A percentile compares a stretch with the other conserved stretches of the same genome.
These are phyloP conservation scores for Petunia axillaris DNA, from an alignment of 257 asterid genomes.

Conservation along the genomic window DNA sequence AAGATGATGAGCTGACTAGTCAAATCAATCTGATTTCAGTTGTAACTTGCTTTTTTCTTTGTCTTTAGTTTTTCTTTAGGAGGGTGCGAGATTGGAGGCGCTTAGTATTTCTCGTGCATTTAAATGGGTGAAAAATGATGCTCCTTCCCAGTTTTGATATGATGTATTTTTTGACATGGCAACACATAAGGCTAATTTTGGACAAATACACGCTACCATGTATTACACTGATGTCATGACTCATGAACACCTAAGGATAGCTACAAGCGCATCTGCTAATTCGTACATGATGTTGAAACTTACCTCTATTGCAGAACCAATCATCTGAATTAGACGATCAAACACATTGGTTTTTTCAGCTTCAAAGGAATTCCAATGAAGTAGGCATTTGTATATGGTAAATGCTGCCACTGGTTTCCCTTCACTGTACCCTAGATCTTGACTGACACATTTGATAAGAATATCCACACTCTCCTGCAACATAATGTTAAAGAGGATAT, in stretches of 20 bases:
- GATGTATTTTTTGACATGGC: not conserved
- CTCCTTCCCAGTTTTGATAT: not conserved
- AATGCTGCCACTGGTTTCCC: constrained; percentile 91
- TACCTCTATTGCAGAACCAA: constrained; percentile 92
- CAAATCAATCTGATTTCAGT: not conserved
- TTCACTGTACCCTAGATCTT: constrained; percentile 81
- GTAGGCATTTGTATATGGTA: constrained; percentile 79
- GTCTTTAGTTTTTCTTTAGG: not conserved
- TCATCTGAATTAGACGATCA: constrained; percentile 77
- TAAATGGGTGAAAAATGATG: not conserved
- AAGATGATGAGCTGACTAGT: not conserved
- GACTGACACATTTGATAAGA: constrained; percentile 61
- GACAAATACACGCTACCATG: not conserved
- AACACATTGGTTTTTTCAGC: constrained; percentile 79
- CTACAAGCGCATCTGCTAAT: not conserved
- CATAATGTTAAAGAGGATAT: constrained; percentile 22
- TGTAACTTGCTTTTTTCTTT: not conserved
- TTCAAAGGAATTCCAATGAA: constrained; percentile 87
- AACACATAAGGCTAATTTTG: not conserved
- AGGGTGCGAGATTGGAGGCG: not conserved
- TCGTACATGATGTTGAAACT: not conserved
- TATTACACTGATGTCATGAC: not conserved
- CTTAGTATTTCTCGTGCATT: not conserved
- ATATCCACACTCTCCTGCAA: constrained; percentile 69
- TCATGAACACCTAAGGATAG: not conserved